Conservation (phyloP, 495 filamentous ascomycete species). For the Xylaria scruposa region DNA sequence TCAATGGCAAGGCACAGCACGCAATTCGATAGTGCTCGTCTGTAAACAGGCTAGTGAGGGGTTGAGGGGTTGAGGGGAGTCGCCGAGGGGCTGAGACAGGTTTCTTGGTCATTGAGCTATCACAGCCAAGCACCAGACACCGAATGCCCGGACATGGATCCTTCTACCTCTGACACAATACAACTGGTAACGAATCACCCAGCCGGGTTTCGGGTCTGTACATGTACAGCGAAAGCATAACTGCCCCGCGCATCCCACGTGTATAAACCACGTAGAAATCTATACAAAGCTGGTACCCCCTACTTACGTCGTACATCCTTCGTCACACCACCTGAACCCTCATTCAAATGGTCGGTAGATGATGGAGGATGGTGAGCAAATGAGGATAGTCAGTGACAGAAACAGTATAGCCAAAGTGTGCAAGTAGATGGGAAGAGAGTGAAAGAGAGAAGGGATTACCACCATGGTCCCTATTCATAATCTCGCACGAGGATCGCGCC, state of each 20-base stretch:
- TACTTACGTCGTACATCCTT: neutral
- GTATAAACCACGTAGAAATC: neutral
- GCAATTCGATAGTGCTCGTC: constrained; percentile 33
- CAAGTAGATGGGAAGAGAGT: neutral
- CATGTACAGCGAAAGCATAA: neutral
- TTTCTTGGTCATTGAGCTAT: constrained; percentile 16
- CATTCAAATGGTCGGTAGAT: neutral
- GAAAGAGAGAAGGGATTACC: neutral
- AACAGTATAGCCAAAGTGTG: neutral
- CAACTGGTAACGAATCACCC: neutral
- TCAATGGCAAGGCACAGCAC: constrained; percentile 31
- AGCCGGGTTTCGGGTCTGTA: neutral
- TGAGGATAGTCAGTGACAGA: neutral
- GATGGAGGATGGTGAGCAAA: constrained; percentile 6
- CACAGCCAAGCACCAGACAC: constrained; percentile 1
- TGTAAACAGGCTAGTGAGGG: constrained; percentile 40
- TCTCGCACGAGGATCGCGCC: constrained; percentile 22
- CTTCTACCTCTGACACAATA: neutral
- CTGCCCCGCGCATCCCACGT: neutral
- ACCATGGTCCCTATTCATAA: constrained; percentile 20
- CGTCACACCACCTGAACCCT: neutral
- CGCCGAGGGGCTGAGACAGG: constrained; percentile 28
- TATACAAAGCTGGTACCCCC: neutral
- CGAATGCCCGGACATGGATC: neutral
- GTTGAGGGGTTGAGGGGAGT: constrained; percentile 21